phyloP scores from a whole-genome alignment of 2,329 filamentous ascomycete genomes.

The Diaporthe ampelina region DNA sequence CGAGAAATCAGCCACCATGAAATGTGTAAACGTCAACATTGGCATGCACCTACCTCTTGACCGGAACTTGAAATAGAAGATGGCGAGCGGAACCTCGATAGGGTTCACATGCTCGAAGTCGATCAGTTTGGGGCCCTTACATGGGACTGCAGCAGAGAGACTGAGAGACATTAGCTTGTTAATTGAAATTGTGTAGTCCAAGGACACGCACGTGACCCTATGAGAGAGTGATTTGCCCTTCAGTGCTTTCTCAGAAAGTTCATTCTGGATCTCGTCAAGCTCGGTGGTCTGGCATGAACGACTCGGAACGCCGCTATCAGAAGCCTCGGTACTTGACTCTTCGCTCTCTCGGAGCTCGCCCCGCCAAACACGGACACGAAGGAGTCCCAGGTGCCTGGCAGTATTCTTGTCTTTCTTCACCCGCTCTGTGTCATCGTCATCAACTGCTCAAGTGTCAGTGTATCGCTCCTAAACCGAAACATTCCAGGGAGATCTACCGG shows the following conservation, averaged over 20 bases:
- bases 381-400: constrained; percentile 1
- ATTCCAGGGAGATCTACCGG: not conserved
- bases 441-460: not conserved
- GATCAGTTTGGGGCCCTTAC: accelerated
- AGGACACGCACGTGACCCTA: constrained; percentile 47
- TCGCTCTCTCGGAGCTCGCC: not conserved
- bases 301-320: too few relatives aligned
- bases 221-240: constrained; percentile 53
- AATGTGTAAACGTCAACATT: accelerated
- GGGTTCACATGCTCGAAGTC: not conserved
- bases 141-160: not conserved
- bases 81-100: constrained; percentile 46
- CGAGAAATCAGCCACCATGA: not conserved
- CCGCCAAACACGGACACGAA: constrained; percentile 20
- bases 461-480: too few relatives aligned
- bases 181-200: too few relatives aligned
- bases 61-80: constrained; percentile 51
- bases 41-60: constrained; percentile 44
- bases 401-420: not conserved
- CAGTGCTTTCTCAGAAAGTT: constrained; percentile 50
- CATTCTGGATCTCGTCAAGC: not conserved
- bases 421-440: constrained; percentile 28
- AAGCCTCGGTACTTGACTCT: too few relatives aligned
- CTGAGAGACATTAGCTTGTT: not conserved
- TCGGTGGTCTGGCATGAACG: not conserved